Evolutionary conservation across 2,329 filamentous ascomycete genomes (phyloP).

Genomic region (Allantophomopsis lycopodina): DNA sequence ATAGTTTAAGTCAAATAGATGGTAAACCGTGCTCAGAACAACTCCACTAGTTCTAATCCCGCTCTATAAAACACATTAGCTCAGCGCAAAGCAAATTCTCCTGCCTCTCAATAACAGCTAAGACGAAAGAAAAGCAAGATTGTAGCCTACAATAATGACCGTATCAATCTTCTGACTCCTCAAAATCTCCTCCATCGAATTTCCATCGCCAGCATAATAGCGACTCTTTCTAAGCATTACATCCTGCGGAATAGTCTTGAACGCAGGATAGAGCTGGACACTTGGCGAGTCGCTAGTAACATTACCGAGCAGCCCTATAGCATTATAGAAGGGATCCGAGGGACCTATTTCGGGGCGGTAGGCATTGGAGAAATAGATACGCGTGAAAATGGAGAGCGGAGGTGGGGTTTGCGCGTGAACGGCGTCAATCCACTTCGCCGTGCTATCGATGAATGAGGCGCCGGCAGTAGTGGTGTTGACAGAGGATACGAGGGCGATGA

Average conservation of each 20-base stretch:
- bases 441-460: too few species aligned
- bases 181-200: not conserved
- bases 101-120: too few species aligned
- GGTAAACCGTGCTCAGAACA: not conserved
- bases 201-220: not conserved
- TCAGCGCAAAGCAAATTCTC: too few species aligned
- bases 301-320: not conserved
- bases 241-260: not conserved
- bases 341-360: not conserved
- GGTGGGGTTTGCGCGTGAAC: not conserved
- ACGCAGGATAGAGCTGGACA: not conserved
- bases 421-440: too few species aligned
- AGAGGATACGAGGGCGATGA: too few species aligned
- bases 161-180: too few species aligned
- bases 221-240: not conserved
- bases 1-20: conserved; percentile 1
- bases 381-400: not conserved
- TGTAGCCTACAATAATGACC: too few species aligned
- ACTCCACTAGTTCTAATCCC: not conserved
- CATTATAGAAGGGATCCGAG: not conserved
- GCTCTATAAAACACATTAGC: not conserved
- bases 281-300: not conserved
- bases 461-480: too few species aligned
- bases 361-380: not conserved
- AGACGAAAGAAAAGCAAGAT: too few species aligned